phyloP scores from a whole-genome alignment of 2,329 filamentous ascomycete genomes.

The Ophiosphaerella herpotricha region DNA sequence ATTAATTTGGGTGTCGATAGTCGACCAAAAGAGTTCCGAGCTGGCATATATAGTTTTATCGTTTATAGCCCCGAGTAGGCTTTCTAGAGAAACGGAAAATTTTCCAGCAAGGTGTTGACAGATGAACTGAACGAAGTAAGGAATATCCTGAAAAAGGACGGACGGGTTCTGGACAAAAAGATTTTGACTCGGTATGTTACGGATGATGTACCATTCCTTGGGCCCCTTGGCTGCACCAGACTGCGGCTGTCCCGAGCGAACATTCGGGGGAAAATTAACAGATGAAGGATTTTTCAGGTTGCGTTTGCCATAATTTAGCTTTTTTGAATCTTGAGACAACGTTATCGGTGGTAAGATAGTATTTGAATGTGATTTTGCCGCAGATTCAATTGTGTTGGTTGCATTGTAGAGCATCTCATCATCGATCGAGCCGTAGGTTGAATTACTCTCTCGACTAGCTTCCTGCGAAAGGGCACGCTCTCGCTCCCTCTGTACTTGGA shows the following conservation, averaged over 20 bases:
- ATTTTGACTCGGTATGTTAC: conserved; percentile 30
- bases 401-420: conserved; percentile 22
- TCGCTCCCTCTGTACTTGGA: neutral
- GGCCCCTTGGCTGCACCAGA: too few relatives aligned
- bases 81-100: conserved; percentile 9
- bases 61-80: conserved; percentile 20
- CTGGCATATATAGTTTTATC: too few relatives aligned
- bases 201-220: conserved; percentile 13
- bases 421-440: conserved; percentile 34
- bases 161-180: conserved; percentile 33
- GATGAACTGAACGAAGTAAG: conserved; percentile 43
- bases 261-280: too few relatives aligned
- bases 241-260: too few relatives aligned
- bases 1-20: neutral
- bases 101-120: conserved; percentile 32
- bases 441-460: conserved; percentile 19
- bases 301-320: too few relatives aligned
- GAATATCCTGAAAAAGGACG: conserved; percentile 11
- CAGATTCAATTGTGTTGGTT: conserved; percentile 18
- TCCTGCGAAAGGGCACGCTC: conserved; percentile 14
- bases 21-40: neutral
- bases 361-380: too few relatives aligned
- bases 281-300: too few relatives aligned
- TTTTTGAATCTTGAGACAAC: too few relatives aligned
- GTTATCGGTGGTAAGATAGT: too few relatives aligned